Evolutionary conservation across 2,329 filamentous ascomycete genomes (phyloP).

Genomic region (Colletotrichum australisinense): DNA sequence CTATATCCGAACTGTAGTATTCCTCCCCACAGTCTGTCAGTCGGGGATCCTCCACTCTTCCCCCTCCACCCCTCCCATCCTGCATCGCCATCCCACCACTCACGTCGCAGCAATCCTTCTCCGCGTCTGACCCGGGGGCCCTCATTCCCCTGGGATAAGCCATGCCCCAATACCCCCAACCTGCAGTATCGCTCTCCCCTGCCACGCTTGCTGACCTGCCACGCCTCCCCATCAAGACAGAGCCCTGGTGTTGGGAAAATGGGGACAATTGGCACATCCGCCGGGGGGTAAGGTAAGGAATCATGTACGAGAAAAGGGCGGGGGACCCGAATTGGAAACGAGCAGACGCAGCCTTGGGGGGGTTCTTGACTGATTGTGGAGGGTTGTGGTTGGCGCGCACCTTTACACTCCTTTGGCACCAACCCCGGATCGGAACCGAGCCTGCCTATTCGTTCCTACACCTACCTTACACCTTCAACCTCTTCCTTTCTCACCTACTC

Average conservation of each 20-base stretch:
- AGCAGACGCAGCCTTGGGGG: neutral
- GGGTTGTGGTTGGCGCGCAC: constrained; percentile 22
- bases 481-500: neutral
- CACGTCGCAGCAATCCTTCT: constrained; percentile 29
- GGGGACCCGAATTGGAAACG: constrained; percentile 27
- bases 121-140: neutral
- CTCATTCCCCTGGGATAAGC: neutral
- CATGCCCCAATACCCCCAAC: neutral
- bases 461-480: neutral
- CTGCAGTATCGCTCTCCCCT: neutral
- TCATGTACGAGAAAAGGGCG: constrained; percentile 9
- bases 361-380: neutral
- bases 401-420: neutral
- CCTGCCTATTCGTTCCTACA: neutral
- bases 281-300: neutral
- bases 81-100: constrained; percentile 19
- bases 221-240: neutral
- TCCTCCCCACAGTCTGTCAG: constrained; percentile 24
- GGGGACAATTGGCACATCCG: neutral
- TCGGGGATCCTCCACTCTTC: neutral
- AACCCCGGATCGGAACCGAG: neutral
- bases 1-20: too few relatives aligned
- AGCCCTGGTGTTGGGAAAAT: neutral
- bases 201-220: constrained; percentile 16
- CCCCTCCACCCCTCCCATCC: neutral